Base-by-base conservation (phyloP, 768 basidiomycete genomes). In the Mycena crocata region DNA sequence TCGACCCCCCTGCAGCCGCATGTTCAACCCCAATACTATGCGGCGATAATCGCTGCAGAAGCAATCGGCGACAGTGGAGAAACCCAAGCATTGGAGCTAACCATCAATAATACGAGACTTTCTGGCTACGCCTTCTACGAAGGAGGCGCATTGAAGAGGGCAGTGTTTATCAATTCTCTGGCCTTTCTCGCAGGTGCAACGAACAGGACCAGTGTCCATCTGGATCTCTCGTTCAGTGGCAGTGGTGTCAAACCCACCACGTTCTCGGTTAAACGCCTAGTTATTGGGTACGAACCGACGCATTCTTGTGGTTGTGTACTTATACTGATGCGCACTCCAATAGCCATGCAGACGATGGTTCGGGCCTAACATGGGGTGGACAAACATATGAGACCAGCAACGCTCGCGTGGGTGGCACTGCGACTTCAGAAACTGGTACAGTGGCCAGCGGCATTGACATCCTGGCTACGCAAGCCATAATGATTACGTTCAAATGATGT, bases 81-180 rank as follows among this genome's bases (percentile, higher is more conserved):
- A 8, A 77, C 83, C 2, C 76, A 76, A 44, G 77, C 83, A 24
- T 72, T 82, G 14, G 89, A 92, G 74, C 76, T 91, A 32, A 64
- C 62, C 17, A 77, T 90, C n/a, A 72, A 82, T 66, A 76, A 87
- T 66, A 51, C 81, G 2, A 77, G 82, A 28, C 73, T 90, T 35
- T 78, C 89, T 21, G 90, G 88, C 34, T 92, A 91, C 71, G 90
- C 86, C 3, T 84, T 89, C 62, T 91, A 84, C 72, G 88, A 89
- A 70, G 70, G 76, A 12, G 77, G 73, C 1, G 52, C 17, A 0
- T 76, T 91, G 50, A 77, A 67, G 14, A 83, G 86, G 32, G 86
- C 85, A 1, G 75, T 90, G 2, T 84, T 92, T 66, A 85, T 91
- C 74, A 89, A 92, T 71, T 85, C 82, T 0, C 72, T 84, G 31